Evolutionary conservation across 2,329 filamentous ascomycete genomes (phyloP).

Genomic region (Colletotrichum salicis): DNA sequence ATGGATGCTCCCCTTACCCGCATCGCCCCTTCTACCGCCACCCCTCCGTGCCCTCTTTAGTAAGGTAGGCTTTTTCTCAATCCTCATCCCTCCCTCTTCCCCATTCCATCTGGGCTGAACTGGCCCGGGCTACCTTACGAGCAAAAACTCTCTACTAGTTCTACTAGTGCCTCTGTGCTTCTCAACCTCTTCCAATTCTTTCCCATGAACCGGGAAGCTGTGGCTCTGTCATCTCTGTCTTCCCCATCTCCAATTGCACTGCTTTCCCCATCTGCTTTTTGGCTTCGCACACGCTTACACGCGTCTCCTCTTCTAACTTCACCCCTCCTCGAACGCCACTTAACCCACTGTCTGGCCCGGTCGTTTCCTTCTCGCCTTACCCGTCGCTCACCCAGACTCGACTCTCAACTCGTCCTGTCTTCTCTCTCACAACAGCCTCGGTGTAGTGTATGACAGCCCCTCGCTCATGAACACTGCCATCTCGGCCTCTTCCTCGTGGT

Average conservation of each 20-base stretch:
- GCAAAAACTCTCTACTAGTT: too few species aligned
- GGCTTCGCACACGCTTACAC: conserved; percentile 10
- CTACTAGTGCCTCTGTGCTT: too few species aligned
- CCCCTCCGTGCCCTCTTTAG: not conserved
- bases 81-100: not conserved
- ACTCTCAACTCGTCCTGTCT: conserved; percentile 10
- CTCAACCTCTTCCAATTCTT: conserved; percentile 2
- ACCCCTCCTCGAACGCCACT: conserved; percentile 31
- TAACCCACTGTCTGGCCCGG: conserved; percentile 24
- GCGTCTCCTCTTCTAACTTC: conserved; percentile 9
- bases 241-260: not conserved
- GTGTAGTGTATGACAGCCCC: conserved; percentile 1
- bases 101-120: conserved; percentile 20
- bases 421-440: conserved; percentile 19
- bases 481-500: conserved; percentile 8
- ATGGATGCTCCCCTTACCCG: conserved; percentile 30
- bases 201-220: not conserved
- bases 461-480: conserved; percentile 8
- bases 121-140: not conserved
- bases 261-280: not conserved
- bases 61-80: too few species aligned
- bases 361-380: conserved; percentile 18
- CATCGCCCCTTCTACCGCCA: conserved; percentile 29
- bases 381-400: conserved; percentile 1
- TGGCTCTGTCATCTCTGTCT: not conserved